Evolutionary conservation across 2,329 filamentous ascomycete species (phyloP).

Genomic region (Botrytis fabae): DNA sequence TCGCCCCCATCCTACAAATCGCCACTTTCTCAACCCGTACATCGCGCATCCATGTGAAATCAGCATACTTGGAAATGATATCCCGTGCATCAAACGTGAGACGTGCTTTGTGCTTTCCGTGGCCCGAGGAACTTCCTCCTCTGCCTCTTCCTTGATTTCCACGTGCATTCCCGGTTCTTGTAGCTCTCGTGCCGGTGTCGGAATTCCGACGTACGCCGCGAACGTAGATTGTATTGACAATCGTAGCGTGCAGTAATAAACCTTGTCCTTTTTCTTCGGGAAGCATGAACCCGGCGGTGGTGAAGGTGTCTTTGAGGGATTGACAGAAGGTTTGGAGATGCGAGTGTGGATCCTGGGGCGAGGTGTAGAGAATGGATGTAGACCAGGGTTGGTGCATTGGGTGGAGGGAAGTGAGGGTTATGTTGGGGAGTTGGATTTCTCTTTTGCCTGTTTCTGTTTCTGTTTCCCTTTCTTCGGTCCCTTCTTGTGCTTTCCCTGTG

Average conservation of each 20-base stretch:
- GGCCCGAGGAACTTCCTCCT: constrained; percentile 31
- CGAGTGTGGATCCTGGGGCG: constrained; percentile 55
- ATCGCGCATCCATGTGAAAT: constrained; percentile 69
- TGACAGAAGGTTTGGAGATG: constrained; percentile 59
- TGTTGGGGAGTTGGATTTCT: neutral
- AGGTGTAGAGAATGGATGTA: constrained; percentile 59
- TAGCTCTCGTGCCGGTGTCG: constrained; percentile 20
- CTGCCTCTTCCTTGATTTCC: neutral
- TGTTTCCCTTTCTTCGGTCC: neutral
- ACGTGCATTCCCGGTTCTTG: constrained; percentile 27
- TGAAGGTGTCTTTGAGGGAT: constrained; percentile 55
- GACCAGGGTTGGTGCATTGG: constrained; percentile 51
- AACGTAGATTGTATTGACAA: constrained; percentile 83
- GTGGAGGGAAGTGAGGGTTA: constrained; percentile 42
- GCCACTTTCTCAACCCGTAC: constrained; percentile 69
- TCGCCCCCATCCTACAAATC: constrained; percentile 87
- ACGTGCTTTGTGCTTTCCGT: constrained; percentile 31
- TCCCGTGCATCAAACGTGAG: constrained; percentile 54
- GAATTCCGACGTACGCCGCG: constrained; percentile 27
- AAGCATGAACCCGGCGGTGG: constrained; percentile 55
- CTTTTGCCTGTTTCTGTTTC: neutral
- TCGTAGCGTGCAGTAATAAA: constrained; percentile 77
- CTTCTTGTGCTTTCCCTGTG: neutral
- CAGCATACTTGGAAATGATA: constrained; percentile 60
- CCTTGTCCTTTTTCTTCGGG: constrained; percentile 55